Percentiles rank a stretch among this genome's conserved stretches.
These are phyloP conservation scores for Penicillium bovifimosum DNA, from an alignment of 495 filamentous ascomycete species.

Conservation along the genomic window DNA sequence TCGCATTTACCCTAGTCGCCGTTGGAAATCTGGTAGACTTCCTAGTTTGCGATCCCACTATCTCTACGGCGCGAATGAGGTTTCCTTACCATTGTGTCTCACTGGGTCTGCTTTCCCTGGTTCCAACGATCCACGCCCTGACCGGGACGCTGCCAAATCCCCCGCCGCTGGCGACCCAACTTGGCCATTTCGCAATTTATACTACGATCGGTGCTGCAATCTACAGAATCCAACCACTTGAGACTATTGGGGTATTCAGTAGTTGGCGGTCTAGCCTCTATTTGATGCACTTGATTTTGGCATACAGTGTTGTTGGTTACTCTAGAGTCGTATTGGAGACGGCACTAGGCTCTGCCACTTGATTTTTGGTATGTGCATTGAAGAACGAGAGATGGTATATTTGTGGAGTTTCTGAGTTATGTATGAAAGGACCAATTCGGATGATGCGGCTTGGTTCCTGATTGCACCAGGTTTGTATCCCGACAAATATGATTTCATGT, in stretches of 20 bases:
- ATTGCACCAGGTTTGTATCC: too few relatives aligned
- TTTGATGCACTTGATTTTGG: slow-evolving; percentile 1
- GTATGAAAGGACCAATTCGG: too few relatives aligned
- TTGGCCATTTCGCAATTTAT: neutral
- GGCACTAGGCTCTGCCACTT: neutral
- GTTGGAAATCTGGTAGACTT: slow-evolving; percentile 3
- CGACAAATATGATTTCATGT: too few relatives aligned
- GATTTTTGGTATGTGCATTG: too few relatives aligned
- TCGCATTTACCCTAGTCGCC: neutral
- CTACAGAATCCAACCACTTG: neutral
- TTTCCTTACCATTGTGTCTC: slow-evolving; percentile 4
- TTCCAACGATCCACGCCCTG: slow-evolving; percentile 2
- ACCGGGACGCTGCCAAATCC: neutral
- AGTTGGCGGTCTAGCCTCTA: slow-evolving; percentile 1
- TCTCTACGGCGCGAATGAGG: neutral
- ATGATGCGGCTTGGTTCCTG: too few relatives aligned
- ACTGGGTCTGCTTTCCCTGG: slow-evolving; percentile 1
- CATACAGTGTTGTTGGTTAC: neutral
- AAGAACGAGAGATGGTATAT: too few relatives aligned
- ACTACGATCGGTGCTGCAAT: neutral
- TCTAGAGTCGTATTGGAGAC: neutral
- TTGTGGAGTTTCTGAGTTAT: too few relatives aligned
- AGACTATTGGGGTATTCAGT: neutral
- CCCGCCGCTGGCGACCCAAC: neutral
- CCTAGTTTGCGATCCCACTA: neutral